Evolutionary conservation across 176 grass and related monocot species (phyloP), one percentile per base, ranked within the genome.

Genomic region (Lolium perenne): DNA sequence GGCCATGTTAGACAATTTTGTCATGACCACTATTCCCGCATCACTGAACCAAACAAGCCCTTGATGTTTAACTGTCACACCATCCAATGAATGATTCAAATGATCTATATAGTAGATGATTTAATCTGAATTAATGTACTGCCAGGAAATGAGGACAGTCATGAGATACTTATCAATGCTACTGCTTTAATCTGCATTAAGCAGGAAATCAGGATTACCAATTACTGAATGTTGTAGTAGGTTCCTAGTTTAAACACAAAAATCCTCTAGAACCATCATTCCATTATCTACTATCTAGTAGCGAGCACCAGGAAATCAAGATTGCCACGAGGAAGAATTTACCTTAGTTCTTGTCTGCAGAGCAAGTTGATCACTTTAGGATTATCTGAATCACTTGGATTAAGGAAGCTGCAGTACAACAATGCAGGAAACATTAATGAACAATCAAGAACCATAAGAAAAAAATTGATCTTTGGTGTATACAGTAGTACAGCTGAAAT

Each of bases 301-400:
- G 54, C 3, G 22, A 38, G 63, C 53, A 76, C 47, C 14, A 74
- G 71, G 48, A 66, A 74, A 57, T 23, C 32, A 45, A 4, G 48
- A 74, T 17, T 51, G 22, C 71, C 12, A 1, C 2, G 22, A 68
- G 11, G 45, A 88, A 91, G 50, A 32, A 59, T 69, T 53, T 79
- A 97, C 95, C 87, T 93, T 82, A 93, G 86, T 88, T 94, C 93
- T 91, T 91, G 90, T 91, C 74, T 90, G 84, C 91, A 86, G 62
- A 97, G 85, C 91, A 94, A 93, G 80, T 63, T 84, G 81, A 87
- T 90, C 81, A 91, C 81, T 85, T 91, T 93, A 54, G 82, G 76
- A 86, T 97, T 97, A 41, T 88, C 82, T n/a, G 89, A 89, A 57
- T 97, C 95, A 67, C 79, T 89, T 80, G 95, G 91, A 87, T 97